A percentile compares a stretch with the other conserved stretches of the same genome.
phyloP scores from a whole-genome alignment of 805 yeast genomes.

The Myxozyma nipponensis region DNA sequence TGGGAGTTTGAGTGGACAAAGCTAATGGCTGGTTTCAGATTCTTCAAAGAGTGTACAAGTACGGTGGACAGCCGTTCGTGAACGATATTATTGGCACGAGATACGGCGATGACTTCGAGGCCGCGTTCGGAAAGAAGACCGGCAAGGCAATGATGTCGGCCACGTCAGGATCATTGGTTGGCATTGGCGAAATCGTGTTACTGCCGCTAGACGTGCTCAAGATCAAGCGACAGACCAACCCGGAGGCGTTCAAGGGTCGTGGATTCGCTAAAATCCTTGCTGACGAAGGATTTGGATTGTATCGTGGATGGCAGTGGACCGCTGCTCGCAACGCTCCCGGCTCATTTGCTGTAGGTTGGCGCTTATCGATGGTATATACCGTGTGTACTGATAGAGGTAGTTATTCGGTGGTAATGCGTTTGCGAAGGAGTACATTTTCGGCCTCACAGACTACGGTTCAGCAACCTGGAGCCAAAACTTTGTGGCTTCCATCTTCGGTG shows the following conservation, averaged over 20 bases:
- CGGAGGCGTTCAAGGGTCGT: conserved; percentile 99
- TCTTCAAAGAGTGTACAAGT: conserved; percentile 94
- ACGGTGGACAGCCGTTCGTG: conserved; percentile 99
- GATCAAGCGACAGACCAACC: conserved; percentile 98
- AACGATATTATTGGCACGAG: conserved; percentile 82
- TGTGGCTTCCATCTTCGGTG: conserved; percentile 91
- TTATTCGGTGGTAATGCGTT: conserved; percentile 98
- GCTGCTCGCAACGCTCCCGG: conserved; percentile 99
- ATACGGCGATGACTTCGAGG: conserved; percentile 66
- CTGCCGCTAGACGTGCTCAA: conserved; percentile 94
- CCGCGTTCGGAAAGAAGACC: conserved; percentile 81
- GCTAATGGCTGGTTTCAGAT: conserved; percentile 38
- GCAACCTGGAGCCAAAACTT: conserved; percentile 97
- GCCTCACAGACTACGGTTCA: conserved; percentile 75
- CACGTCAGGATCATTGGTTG: conserved; percentile 89
- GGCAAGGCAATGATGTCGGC: conserved; percentile 98
- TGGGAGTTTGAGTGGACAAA: neutral
- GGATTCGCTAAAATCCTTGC: conserved; percentile 80
- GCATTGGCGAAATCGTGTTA: conserved; percentile 95
- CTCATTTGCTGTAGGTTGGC: conserved; percentile 60
- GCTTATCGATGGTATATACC: neutral
- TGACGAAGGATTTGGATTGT: conserved; percentile 91
- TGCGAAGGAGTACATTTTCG: conserved; percentile 93
- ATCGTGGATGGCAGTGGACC: conserved; percentile 99
- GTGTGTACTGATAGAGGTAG: neutral